phyloP scores from a whole-genome alignment of 371 early-diverging fungal species.

The Batkoa obscura region DNA sequence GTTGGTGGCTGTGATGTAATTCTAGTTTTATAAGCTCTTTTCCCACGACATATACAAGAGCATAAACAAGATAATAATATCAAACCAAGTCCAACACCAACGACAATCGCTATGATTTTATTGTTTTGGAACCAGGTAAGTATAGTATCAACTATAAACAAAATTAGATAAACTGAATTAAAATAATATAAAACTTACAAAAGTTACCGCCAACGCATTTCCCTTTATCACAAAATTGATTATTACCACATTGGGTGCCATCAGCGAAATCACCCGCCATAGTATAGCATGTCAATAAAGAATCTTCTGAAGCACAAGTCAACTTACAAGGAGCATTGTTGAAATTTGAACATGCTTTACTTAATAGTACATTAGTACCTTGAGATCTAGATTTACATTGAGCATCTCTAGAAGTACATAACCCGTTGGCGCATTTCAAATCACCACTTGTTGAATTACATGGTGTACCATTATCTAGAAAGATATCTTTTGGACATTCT shows the following conservation, averaged over 20 bases:
- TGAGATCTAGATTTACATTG: slow-evolving; percentile 53
- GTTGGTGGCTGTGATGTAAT: not conserved
- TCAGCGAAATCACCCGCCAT: slow-evolving; percentile 67
- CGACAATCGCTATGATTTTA: slow-evolving; percentile 25
- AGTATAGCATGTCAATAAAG: slow-evolving; percentile 28
- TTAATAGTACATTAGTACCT: slow-evolving; percentile 16
- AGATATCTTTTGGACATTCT: slow-evolving; percentile 55
- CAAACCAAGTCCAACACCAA: slow-evolving; percentile 23
- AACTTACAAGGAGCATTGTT: slow-evolving; percentile 38
- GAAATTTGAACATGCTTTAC: slow-evolving; percentile 25
- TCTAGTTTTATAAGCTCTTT: not conserved
- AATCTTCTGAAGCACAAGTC: slow-evolving; percentile 35
- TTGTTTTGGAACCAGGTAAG: slow-evolving; percentile 22
- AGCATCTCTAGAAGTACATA: slow-evolving; percentile 68
- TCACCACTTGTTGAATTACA: slow-evolving; percentile 22
- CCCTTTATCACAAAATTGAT: slow-evolving; percentile 32
- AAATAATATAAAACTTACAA: slow-evolving; percentile 16
- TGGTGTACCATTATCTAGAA: slow-evolving; percentile 36
- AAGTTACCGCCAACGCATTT: slow-evolving; percentile 21
- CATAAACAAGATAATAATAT: slow-evolving; percentile 19
- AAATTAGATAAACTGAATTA: not conserved
- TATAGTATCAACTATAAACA: slow-evolving; percentile 18
- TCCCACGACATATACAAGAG: not conserved
- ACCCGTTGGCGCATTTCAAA: slow-evolving; percentile 63
- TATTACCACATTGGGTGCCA: slow-evolving; percentile 71